These are phyloP conservation scores for Debaryomyces robertsiae DNA, from an alignment of 1,139 yeast species.

Conservation along the genomic window DNA sequence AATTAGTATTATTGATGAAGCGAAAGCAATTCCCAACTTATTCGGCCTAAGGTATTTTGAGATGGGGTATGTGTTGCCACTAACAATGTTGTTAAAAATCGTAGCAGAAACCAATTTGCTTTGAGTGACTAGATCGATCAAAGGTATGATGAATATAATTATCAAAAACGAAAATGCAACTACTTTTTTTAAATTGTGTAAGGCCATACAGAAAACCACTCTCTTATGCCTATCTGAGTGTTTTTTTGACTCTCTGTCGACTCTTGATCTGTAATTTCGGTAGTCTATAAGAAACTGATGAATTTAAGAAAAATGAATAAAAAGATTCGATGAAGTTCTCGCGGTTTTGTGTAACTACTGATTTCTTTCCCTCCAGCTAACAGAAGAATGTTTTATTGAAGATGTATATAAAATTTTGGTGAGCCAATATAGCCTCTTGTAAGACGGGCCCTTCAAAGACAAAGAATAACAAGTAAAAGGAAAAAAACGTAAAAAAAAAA, in stretches of 20 bases:
- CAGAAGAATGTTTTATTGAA: background rate
- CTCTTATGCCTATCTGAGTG: background rate
- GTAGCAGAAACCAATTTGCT: conserved; percentile 7
- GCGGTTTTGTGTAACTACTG: too few species aligned
- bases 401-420: conserved; percentile 1
- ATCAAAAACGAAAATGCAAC: conserved; percentile 6
- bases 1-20: conserved; percentile 11
- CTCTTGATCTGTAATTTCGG: too few species aligned
- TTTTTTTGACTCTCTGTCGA: too few species aligned
- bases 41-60: conserved; percentile 5
- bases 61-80: conserved; percentile 5
- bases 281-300: too few species aligned
- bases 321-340: too few species aligned
- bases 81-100: conserved; percentile 4
- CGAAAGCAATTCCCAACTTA: conserved; percentile 7
- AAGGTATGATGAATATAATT: conserved; percentile 7
- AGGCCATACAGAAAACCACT: conserved; percentile 4
- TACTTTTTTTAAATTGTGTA: conserved; percentile 4
- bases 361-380: too few species aligned
- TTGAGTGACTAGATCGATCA: background rate
- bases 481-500: background rate
- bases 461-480: background rate
- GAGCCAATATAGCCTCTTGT: conserved; percentile 1
- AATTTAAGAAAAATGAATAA: too few species aligned
- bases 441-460: background rate